Evolutionary conservation across 208 protist species (phyloP), one percentile per base, ranked within the genome.

Genomic region (Trypanosoma scelopori): DNA sequence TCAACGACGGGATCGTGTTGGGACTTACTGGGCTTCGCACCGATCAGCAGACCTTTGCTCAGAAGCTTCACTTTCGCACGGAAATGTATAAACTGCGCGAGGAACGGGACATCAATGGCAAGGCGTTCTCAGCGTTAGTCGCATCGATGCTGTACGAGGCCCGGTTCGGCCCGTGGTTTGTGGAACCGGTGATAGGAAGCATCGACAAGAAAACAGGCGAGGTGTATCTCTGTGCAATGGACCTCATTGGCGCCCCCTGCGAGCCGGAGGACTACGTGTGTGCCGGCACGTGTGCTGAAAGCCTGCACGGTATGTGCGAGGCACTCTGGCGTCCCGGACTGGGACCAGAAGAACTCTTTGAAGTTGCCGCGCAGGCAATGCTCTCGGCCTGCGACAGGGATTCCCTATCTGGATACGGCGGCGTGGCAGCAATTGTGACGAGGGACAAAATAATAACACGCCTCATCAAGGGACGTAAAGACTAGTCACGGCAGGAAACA

Each of bases 261-360:
- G 82, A 92, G 49, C 89, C 98, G 32, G 84, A 98, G 61, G 97
- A 99, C 74, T 99, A 99, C 84, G 95, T 99, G 4, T 97, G 98
- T 37, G 78, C 87, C 12, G 99, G 99, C 30, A 99, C 98, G 7
- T 93, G 86, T 42, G 82, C 86, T 1, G 97, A 99, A 70, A 91
- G 90, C 43, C 82, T 99, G n/a, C 97, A 98, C 70, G 99, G 99
- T 65, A 97, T 98, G 86, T 99, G 97, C 79, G 98, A 99, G 84
- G 86, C 89, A 7, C 82, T 99, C 42, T 99, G 91, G 81, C 82
- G 89, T 47, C 93, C 95, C 20, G 85, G 97, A 69, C 67, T 99
- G 55, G 84, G 78, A 9, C 76, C 97, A 3, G 98, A 99, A 55
- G 97, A 99, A 57, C 83, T 99, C 11, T 99, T 99, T 72, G 97